phyloP scores from a whole-genome alignment of 2,329 filamentous ascomycete species.

The Raffaelea albimanens region DNA sequence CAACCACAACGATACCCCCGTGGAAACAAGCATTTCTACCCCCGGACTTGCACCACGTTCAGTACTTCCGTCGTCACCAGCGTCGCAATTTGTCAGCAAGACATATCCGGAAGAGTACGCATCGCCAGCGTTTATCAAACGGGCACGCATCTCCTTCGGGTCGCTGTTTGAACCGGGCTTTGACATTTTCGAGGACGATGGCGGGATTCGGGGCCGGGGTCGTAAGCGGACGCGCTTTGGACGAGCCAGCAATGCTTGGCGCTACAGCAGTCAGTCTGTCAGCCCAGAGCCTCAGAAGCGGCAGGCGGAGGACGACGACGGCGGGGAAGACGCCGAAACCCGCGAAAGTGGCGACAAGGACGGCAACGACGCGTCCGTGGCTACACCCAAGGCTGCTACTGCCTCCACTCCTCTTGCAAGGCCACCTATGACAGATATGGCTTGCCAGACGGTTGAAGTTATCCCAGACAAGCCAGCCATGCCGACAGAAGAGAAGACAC shows the following conservation, averaged over 20 bases:
- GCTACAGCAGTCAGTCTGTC: slow-evolving; percentile 59
- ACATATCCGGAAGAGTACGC: slow-evolving; percentile 47
- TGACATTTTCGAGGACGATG: slow-evolving; percentile 64
- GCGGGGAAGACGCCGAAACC: neutral
- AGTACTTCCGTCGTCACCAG: neutral
- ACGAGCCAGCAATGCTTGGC: slow-evolving; percentile 61
- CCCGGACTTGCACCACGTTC: slow-evolving; percentile 6
- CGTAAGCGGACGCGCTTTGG: slow-evolving; percentile 65
- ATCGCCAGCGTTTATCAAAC: slow-evolving; percentile 73
- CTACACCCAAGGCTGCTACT: neutral
- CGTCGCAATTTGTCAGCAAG: slow-evolving; percentile 6
- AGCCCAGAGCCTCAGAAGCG: slow-evolving; percentile 50
- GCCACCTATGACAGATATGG: slow-evolving; percentile 20
- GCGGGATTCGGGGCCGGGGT: slow-evolving; percentile 46
- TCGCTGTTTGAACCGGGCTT: slow-evolving; percentile 53
- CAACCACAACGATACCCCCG: neutral
- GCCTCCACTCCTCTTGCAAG: slow-evolving; percentile 9
- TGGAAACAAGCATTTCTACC: slow-evolving; percentile 9
- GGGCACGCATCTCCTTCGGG: slow-evolving; percentile 59
- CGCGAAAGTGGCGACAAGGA: neutral
- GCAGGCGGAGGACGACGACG: slow-evolving; percentile 4
- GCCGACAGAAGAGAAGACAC: neutral
- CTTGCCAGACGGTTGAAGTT: slow-evolving; percentile 20
- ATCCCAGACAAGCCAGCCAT: neutral
- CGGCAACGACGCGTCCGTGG: neutral